These are phyloP conservation scores for Biscogniauxia marginata DNA, from an alignment of 2,329 filamentous ascomycete species.

Conservation along the genomic window DNA sequence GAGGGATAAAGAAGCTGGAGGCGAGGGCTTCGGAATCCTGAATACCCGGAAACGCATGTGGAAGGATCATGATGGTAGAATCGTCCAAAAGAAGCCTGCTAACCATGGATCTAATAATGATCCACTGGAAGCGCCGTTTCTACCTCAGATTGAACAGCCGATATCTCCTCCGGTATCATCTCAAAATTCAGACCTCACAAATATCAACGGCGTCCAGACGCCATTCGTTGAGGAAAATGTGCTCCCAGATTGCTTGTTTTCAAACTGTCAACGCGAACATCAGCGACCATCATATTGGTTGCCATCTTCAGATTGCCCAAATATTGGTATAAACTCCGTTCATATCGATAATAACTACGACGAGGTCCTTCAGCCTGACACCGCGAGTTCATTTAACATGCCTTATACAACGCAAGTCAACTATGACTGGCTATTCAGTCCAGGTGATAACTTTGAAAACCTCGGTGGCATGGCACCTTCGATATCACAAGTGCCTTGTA, in stretches of 20 bases:
- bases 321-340: neutral
- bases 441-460: conserved; percentile 33
- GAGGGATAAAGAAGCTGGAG: conserved; percentile 55
- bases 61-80: conserved; percentile 52
- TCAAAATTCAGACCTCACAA: conserved; percentile 14
- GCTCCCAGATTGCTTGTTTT: too few relatives aligned
- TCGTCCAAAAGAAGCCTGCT: conserved; percentile 47
- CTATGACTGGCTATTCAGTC: conserved; percentile 62
- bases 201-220: conserved; percentile 8
- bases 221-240: too few relatives aligned
- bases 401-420: conserved; percentile 62
- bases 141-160: conserved; percentile 6
- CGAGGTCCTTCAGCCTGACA: conserved; percentile 59
- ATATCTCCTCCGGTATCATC: conserved; percentile 16
- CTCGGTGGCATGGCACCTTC: neutral
- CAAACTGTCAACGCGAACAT: too few relatives aligned
- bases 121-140: neutral
- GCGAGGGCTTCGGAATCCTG: conserved; percentile 47
- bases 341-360: conserved; percentile 39
- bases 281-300: too few relatives aligned
- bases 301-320: conserved; percentile 5
- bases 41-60: conserved; percentile 56
- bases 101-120: neutral
- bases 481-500: neutral
- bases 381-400: conserved; percentile 63